Base-by-base conservation (phyloP, 352 stramenopile species). In the Achlya hypogyna region DNA sequence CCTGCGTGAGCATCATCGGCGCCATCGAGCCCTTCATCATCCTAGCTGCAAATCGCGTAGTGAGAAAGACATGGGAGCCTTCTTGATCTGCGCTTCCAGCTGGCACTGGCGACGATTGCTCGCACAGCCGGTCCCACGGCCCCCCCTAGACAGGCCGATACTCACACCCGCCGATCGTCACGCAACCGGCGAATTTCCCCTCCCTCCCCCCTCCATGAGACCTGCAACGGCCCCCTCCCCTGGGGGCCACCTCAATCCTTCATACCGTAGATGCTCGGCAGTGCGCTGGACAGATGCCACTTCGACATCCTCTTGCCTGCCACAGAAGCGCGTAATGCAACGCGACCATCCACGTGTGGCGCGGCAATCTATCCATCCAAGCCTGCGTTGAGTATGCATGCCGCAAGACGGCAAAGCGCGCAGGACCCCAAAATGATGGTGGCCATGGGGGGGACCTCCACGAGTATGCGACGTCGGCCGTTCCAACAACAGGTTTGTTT, bases 21-120 rank as follows among this genome's bases (percentile, higher is more conserved):
- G 59, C 22, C 59, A 65, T 56, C 40, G 59, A 65, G 22, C 4
- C 23, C 35, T 56, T 58, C 59, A 65, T 65, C 29, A 51, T 63
- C n/a, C 8, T 63, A 35, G 12, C 31, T 20, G 14, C 10, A 56
- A 56, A 22, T 56, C n/a, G 49, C 10, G 12, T 12, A 56, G 49
- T 56, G 49, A 56, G 31, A 56, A 56, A 56, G 49, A 56, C 49
- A 56, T 56, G 49, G 49, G 16, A 54, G 16, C n/a, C n/a, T n/a
- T n/a, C 23, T 54, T 16, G 49, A 45, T 10, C 38, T 18, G 38
- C 38, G 12, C 14, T 18, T 10, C 25, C 49, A 56, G 49, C 25
- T 56, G 49, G 49, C 12, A 56, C 49, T 56, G 49, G 49, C 49
- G 49, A 45, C 38, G 38, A 45, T 45, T 45, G 38, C 38, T 10